Conservation (phyloP, 495 filamentous ascomycete genomes). For the Xylaria sp. region DNA sequence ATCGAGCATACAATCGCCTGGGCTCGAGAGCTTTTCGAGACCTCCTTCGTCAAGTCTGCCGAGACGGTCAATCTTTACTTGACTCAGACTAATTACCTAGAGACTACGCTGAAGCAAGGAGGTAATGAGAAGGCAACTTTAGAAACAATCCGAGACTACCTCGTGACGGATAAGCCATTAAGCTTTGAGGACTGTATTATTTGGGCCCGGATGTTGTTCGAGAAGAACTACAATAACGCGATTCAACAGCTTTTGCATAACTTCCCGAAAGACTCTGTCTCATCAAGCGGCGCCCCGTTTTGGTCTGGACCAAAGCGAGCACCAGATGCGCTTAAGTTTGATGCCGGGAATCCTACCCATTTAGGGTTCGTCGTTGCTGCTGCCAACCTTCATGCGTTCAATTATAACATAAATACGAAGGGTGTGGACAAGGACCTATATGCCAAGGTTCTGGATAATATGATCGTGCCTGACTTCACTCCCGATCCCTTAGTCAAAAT, state of each 20-base stretch:
- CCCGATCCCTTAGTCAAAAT: conserved; percentile 95
- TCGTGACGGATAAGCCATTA: conserved; percentile 92
- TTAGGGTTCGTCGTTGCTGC: conserved; percentile 85
- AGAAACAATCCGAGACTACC: conserved; percentile 85
- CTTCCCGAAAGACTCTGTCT: conserved; percentile 92
- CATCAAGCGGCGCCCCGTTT: conserved; percentile 88
- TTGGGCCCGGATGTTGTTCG: conserved; percentile 93
- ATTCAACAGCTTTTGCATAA: conserved; percentile 97
- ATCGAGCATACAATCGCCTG: conserved; percentile 99
- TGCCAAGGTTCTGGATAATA: conserved; percentile 78
- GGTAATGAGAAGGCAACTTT: conserved; percentile 97
- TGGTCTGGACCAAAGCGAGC: conserved; percentile 99
- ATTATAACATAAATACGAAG: conserved; percentile 92
- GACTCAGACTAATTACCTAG: conserved; percentile 88
- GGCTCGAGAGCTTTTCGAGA: conserved; percentile 94
- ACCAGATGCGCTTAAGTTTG: conserved; percentile 89
- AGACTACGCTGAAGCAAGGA: conserved; percentile 86
- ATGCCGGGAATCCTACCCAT: conserved; percentile 81
- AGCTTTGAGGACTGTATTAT: conserved; percentile 94
- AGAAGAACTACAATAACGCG: conserved; percentile 95
- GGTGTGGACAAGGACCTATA: conserved; percentile 72
- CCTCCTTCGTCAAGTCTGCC: conserved; percentile 89
- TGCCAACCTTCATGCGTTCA: conserved; percentile 95
- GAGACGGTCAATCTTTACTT: conserved; percentile 97
- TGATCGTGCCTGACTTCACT: conserved; percentile 96